Evolutionary conservation across 169 alveolate genomes (phyloP).

Genomic region (Plasmodium ovale): DNA sequence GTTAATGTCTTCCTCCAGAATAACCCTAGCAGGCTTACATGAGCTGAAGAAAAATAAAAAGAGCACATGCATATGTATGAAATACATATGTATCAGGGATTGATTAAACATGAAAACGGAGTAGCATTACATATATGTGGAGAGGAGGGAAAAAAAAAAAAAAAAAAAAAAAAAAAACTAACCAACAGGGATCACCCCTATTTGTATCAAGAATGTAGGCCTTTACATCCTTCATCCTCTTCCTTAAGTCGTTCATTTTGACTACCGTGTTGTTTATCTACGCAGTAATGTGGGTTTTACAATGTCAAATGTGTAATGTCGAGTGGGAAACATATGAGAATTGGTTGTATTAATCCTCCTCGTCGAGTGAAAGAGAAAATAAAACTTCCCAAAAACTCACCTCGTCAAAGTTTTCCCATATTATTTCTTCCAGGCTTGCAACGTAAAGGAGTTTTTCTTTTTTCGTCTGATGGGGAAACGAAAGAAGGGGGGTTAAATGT

Average conservation of each 20-base stretch:
- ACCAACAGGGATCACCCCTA: constrained; percentile 53
- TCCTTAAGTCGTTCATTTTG: constrained; percentile 34
- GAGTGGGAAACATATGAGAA: not conserved
- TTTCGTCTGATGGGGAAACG: constrained; percentile 13
- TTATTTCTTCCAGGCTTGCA: constrained; percentile 43
- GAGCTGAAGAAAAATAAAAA: constrained; percentile 22
- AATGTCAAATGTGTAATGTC: not conserved
- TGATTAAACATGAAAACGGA: too few relatives aligned
- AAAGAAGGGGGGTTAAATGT: not conserved
- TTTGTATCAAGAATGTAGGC: constrained; percentile 33
- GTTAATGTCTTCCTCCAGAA: constrained; percentile 50
- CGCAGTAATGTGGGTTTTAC: not conserved
- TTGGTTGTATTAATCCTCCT: too few relatives aligned
- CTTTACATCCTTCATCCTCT: constrained; percentile 39
- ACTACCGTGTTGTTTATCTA: constrained; percentile 49
- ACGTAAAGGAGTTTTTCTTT: constrained; percentile 42
- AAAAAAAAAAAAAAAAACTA: constrained; percentile 5
- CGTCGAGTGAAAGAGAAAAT: not conserved
- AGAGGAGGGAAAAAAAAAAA: not conserved
- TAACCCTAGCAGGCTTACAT: constrained; percentile 46
- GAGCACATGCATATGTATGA: not conserved
- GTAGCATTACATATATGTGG: not conserved
- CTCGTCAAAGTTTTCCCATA: constrained; percentile 55
- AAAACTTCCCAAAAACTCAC: not conserved
- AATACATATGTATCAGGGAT: not conserved